Evolutionary conservation across 495 filamentous ascomycete genomes (phyloP).

Genomic region (Chaetomium tenue): DNA sequence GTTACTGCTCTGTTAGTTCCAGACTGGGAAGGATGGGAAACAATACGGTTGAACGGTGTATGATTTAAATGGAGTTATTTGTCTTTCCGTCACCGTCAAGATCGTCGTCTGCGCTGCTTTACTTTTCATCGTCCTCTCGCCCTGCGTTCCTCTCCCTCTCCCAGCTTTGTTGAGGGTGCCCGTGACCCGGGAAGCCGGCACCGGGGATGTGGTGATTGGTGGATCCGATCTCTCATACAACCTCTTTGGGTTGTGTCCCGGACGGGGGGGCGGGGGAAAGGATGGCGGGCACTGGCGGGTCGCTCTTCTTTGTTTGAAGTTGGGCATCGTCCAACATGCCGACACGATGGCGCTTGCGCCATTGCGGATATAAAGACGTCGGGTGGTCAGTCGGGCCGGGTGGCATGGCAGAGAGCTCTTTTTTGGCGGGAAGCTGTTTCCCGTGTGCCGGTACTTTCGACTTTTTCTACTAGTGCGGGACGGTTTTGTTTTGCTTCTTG

Average conservation of each 20-base stretch:
- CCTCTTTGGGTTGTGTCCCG: background rate
- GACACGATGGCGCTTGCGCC: too few species aligned
- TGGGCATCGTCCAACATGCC: background rate
- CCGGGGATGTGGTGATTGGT: background rate
- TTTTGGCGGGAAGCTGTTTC: too few species aligned
- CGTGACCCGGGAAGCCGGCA: background rate
- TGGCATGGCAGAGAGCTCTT: too few species aligned
- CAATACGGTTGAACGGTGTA: background rate
- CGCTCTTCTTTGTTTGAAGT: background rate
- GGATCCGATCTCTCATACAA: background rate
- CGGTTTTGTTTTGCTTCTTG: background rate
- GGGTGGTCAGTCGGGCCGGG: background rate
- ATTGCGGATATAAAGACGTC: background rate
- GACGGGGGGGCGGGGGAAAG: too few species aligned
- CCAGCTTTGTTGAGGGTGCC: background rate
- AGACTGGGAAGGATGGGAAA: background rate
- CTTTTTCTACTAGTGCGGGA: background rate
- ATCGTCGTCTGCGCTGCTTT: too few species aligned
- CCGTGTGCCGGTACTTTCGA: background rate
- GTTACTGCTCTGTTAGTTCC: slow-evolving; percentile 3
- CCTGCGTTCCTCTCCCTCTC: background rate
- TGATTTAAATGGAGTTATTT: background rate
- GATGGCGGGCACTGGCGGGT: too few species aligned
- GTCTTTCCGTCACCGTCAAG: too few species aligned
- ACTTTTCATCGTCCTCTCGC: background rate